Evolutionary conservation across 1,284 basidiomycete genomes (phyloP).

Genomic region (Ceratobasidium sp.): DNA sequence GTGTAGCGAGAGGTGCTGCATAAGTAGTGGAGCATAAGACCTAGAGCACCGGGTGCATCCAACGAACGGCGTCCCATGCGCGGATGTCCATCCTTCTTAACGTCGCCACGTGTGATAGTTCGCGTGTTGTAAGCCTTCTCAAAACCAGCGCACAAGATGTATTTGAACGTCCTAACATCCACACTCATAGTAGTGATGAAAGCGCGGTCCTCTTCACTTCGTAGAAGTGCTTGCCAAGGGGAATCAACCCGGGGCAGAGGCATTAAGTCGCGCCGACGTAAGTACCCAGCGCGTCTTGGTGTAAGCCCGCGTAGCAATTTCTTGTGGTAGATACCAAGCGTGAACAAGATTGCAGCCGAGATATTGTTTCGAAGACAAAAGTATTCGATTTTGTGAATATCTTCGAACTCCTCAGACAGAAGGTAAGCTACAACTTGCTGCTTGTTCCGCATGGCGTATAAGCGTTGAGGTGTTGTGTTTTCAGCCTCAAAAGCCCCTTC

Average conservation of each 20-base stretch:
- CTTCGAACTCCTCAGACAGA: not conserved
- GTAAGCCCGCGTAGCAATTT: not conserved
- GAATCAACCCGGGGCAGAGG: not conserved
- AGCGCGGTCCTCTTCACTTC: slow-evolving; percentile 53
- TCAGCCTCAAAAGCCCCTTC: too few relatives aligned
- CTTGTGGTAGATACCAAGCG: not conserved
- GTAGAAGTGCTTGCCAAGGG: not conserved
- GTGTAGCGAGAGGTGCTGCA: slow-evolving; percentile 60
- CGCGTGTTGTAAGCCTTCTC: slow-evolving; percentile 55
- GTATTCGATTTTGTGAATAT: not conserved
- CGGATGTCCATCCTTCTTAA: slow-evolving; percentile 52
- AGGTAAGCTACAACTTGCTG: not conserved
- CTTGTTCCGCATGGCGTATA: not conserved
- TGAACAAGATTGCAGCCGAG: not conserved
- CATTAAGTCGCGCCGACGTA: not conserved
- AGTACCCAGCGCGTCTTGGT: not conserved
- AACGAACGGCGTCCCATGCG: slow-evolving; percentile 58
- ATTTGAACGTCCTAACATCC: slow-evolving; percentile 60
- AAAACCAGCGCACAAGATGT: slow-evolving; percentile 60
- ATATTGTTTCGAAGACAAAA: not conserved
- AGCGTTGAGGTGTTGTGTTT: too few relatives aligned
- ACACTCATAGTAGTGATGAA: slow-evolving; percentile 67
- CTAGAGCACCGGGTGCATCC: slow-evolving; percentile 63
- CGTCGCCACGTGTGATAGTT: slow-evolving; percentile 59
- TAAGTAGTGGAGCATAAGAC: slow-evolving; percentile 63